Base-by-base conservation (phyloP, 2,329 filamentous ascomycete species). In the Colletotrichum sp. region DNA sequence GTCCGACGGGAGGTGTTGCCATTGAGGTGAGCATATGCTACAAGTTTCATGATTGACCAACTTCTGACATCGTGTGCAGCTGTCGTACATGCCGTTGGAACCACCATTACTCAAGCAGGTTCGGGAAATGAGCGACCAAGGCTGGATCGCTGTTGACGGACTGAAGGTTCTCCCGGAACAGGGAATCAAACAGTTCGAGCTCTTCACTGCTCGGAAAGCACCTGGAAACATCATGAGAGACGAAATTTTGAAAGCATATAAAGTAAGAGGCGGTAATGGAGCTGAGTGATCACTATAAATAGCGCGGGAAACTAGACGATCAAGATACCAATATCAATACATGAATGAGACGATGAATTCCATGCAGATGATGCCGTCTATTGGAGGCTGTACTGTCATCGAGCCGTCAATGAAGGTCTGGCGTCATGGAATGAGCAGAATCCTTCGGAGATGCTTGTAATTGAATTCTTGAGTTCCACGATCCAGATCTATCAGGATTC, bases 151-250 rank as follows among this genome's bases (percentile, higher is more conserved):
- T 21, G 91, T 96, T 82, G 94, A 96, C 80, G 94, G 94, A 0
- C 86, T 96, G 12, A 94, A 96, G 79, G 88, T 95, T 64, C 84
- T 96, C 15, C 94, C 94, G 1, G 95, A 96, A 82, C 94, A 96
- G 81, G 94, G 93, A 0, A 95, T 94, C 83, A 94, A 94, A 2
- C 94, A 96, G 79, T 96, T 96, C 80, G 95, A 96, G 83, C 84
- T 96, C 4, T 95, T 96, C 82, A 96, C 94, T 0, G 94, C 94
- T 1, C 88, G 93, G 60, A 89, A 92, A 79, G 93, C 93, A 13
- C 94, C 93, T 8, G 89, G 94, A 21, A 86, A 91, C 62, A 83
- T 94, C 55, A 96, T 96, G 94, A 90, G 52, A 77, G 87, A 91
- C 62, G 92, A 92, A 79, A 92, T 94, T 15, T 84, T 89, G 69